Conservation (phyloP, 192 early-diverging fungal species). For the Nowakowskiella sp. region DNA sequence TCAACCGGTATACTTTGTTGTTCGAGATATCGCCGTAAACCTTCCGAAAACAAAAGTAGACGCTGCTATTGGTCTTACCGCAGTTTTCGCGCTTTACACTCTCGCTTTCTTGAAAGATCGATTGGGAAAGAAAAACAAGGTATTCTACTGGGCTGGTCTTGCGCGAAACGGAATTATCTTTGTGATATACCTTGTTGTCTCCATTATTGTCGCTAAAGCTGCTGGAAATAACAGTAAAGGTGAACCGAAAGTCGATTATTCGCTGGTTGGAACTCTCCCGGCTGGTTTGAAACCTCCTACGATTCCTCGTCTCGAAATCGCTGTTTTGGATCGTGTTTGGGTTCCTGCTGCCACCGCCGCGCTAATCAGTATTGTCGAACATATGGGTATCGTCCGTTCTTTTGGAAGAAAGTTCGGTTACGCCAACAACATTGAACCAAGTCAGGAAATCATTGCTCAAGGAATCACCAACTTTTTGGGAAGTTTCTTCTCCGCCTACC, state of each 20-base stretch:
- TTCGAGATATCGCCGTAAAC: conserved; percentile 52
- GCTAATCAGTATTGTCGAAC: conserved; percentile 78
- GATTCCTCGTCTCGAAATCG: conserved; percentile 50
- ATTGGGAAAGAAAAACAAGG: no score
- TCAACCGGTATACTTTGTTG: conserved; percentile 58
- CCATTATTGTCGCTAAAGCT: conserved; percentile 51
- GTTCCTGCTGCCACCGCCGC: conserved; percentile 51
- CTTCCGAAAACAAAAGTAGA: conserved; percentile 42
- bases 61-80: conserved; percentile 52
- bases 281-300: conserved; percentile 62
- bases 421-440: conserved; percentile 52
- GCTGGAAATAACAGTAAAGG: no score
- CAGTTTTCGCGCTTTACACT: conserved; percentile 12
- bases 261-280: conserved; percentile 65
- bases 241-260: no score
- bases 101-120: no score
- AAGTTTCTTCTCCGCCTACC: conserved; percentile 80
- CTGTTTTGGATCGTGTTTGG: no score
- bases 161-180: conserved; percentile 70
- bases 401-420: conserved; percentile 84
- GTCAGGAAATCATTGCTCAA: conserved; percentile 85
- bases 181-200: conserved; percentile 63
- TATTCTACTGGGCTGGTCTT: conserved; percentile 49
- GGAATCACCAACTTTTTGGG: conserved; percentile 78
- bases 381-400: conserved; percentile 80